These are phyloP conservation scores for Daedaleopsis sinensis DNA, from an alignment of 768 basidiomycete genomes.

Conservation along the genomic window DNA sequence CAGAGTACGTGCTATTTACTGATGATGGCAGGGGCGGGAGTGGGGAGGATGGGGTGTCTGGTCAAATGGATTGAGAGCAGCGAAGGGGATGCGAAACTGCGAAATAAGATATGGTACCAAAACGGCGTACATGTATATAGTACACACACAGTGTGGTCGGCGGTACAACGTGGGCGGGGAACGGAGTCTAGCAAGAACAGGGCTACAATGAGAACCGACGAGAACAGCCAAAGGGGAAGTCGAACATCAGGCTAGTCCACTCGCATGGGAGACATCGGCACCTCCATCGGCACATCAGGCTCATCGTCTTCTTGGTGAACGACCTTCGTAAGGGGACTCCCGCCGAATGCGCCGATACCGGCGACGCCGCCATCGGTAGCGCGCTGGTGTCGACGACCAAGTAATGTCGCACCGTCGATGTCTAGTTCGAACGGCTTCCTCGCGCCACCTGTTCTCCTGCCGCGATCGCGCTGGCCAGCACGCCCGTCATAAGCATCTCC, in stretches of 20 bases:
- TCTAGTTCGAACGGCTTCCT: slow-evolving; percentile 75
- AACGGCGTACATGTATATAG: too few species aligned
- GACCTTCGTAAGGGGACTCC: slow-evolving; percentile 20
- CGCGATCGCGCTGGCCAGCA: slow-evolving; percentile 70
- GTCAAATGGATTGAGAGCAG: too few species aligned
- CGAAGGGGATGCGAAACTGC: too few species aligned
- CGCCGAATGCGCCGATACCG: slow-evolving; percentile 5
- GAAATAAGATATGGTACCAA: too few species aligned
- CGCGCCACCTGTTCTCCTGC: slow-evolving; percentile 33
- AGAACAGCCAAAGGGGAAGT: neutral
- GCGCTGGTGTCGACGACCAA: slow-evolving; percentile 68
- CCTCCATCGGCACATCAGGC: slow-evolving; percentile 10
- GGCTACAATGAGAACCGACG: too few species aligned
- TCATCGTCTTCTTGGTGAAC: neutral
- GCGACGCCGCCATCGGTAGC: slow-evolving; percentile 15
- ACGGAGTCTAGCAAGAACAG: neutral
- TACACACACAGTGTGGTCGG: too few species aligned
- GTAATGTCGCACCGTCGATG: slow-evolving; percentile 81
- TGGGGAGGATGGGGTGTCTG: too few species aligned
- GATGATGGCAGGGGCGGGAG: too few species aligned
- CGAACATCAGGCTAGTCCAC: slow-evolving; percentile 13
- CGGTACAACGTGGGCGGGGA: neutral
- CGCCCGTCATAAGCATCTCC: slow-evolving; percentile 56
- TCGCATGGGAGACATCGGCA: slow-evolving; percentile 25
- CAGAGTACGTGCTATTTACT: too few species aligned